phyloP scores from a whole-genome alignment of 352 stramenopile species.

The Globisporangium cystogenes region DNA sequence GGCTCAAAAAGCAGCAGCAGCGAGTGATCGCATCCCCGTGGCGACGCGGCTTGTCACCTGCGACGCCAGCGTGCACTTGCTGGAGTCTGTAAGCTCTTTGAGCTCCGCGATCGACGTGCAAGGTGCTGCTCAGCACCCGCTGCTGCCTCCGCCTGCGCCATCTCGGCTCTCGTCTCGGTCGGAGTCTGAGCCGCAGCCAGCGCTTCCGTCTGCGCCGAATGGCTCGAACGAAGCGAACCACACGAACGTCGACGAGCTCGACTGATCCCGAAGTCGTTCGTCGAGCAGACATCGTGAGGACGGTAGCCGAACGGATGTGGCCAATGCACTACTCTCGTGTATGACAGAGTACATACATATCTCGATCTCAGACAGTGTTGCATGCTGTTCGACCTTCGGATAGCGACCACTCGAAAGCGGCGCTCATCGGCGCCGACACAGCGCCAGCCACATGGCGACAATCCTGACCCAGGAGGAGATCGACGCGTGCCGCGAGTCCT shows the following conservation, averaged over 20 bases:
- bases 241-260: constrained; percentile 50
- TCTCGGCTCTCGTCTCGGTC: neutral
- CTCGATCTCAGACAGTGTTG: no score
- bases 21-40: neutral
- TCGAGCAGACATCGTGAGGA: neutral
- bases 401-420: neutral
- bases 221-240: constrained; percentile 4
- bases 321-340: neutral
- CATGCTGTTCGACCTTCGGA: no score
- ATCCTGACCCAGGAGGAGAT: constrained; percentile 95
- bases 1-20: constrained; percentile 1
- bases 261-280: constrained; percentile 18
- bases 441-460: constrained; percentile 40
- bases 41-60: constrained; percentile 9
- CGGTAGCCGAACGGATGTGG: neutral
- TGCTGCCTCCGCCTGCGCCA: constrained; percentile 19
- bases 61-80: neutral
- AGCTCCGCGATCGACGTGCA: neutral
- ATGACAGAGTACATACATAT: neutral
- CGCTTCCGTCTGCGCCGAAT: neutral
- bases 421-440: no score
- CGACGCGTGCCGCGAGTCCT: constrained; percentile 94
- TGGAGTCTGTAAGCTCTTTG: neutral
- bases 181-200: neutral
- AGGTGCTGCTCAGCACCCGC: neutral